A percentile compares a stretch with the other conserved stretches of the same genome.
These are phyloP conservation scores for Trichoderma oligosporum DNA, from an alignment of 2,329 filamentous ascomycete genomes.

Conservation along the genomic window DNA sequence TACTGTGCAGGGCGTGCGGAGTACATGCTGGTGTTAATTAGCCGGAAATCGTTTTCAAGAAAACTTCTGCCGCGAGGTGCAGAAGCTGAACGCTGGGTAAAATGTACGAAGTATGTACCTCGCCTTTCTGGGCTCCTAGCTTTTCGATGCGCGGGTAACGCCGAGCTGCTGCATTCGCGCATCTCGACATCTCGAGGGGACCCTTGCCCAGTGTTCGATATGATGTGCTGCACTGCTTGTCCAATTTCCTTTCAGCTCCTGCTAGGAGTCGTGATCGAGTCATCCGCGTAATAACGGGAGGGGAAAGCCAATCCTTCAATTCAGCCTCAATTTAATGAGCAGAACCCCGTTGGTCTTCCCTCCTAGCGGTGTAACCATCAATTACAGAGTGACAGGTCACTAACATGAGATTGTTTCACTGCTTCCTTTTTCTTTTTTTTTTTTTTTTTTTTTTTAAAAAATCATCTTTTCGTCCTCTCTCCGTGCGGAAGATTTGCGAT, in stretches of 20 bases:
- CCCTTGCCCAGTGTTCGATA: not conserved
- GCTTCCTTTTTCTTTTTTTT: not conserved
- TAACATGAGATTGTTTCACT: not conserved
- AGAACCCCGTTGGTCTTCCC: constrained; percentile 1
- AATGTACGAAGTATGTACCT: not conserved
- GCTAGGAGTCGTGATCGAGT: constrained; percentile 8
- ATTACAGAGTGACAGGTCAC: not conserved
- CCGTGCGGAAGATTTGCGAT: not conserved
- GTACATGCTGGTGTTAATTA: constrained; percentile 5
- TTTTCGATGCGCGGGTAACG: not conserved
- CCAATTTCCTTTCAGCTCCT: constrained; percentile 13
- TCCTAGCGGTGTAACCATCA: not conserved
- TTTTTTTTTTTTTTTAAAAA: not conserved
- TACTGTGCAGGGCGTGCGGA: constrained; percentile 4
- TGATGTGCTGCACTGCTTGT: not conserved
- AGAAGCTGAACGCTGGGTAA: constrained; percentile 14
- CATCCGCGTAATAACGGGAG: constrained; percentile 5
- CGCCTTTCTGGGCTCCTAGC: not conserved
- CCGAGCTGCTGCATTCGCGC: not conserved
- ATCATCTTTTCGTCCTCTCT: not conserved
- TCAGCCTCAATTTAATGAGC: constrained; percentile 13
- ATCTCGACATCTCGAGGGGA: constrained; percentile 5
- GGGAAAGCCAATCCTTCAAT: constrained; percentile 12
- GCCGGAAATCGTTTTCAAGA: constrained; percentile 12
- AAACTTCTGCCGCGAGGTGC: not conserved